Base-by-base conservation (phyloP, 2,329 filamentous ascomycete species). In the Penicillium sp. region DNA sequence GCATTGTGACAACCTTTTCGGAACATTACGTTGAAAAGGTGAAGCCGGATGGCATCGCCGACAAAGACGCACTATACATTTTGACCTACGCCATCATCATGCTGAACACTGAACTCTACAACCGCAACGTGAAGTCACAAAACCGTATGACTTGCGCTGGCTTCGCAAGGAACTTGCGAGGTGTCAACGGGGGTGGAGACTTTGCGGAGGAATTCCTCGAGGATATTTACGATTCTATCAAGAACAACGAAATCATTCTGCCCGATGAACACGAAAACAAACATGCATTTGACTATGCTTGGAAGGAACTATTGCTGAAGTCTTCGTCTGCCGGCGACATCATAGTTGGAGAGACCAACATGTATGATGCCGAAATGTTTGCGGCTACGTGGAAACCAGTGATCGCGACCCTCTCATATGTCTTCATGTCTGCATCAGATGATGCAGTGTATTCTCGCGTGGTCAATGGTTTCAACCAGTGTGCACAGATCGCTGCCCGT, bases 311-410 rank as follows among this genome's bases (percentile, higher is more conserved):
- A 11, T 78, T 97, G 40, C 78, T 92, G 62, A 97, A 97, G 77
- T 88, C 92, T 0, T 87, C 90, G 63, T 85, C 86, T 7, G 85
- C 91, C 0, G 87, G 89, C 1, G 84, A 87, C 50, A 80, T 97
- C 44, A 78, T 89, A 34, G 80, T 93, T 31, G 95, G 92, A 72
- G 84, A 96, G 64, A 96, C 93, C 5, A 97, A 97, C 70, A 87
- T 96, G 39, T 99, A 91, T 73, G 95, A 99, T 74, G 91, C 92
- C 4, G 92, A 99, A 71, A 97, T 99, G 91, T 99, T 99, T 73
- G 87, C 89, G 56, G 89, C 92, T 23, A 97, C 92, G 0, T 99
- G 95, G 94, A 92, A 86, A 71, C 93, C 95, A 0, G 92, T 99
- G 49, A 84, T 99, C 38, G 92, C 94, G 4, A 97, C 95, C 0